Percentiles rank a stretch among this genome's conserved stretches.
Evolutionary conservation across 2,329 filamentous ascomycete genomes (phyloP).

Genomic region (Nigrospora sphaerica): DNA sequence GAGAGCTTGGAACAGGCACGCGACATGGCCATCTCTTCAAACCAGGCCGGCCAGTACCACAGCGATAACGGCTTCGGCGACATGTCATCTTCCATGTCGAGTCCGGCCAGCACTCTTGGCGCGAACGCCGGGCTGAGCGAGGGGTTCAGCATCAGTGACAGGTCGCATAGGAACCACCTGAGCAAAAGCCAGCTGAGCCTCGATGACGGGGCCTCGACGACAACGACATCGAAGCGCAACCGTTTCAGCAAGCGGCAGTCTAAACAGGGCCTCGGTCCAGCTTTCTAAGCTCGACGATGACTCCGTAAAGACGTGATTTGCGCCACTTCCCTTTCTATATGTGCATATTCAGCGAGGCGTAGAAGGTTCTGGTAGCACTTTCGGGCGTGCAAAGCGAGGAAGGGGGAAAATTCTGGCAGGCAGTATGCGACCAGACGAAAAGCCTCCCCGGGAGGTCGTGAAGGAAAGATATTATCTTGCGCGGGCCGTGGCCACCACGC

Average conservation of each 20-base stretch:
- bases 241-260: slow-evolving; percentile 89
- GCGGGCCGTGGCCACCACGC: no score
- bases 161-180: slow-evolving; percentile 48
- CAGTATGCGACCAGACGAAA: not conserved
- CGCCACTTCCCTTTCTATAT: slow-evolving; percentile 6
- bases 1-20: slow-evolving; percentile 80
- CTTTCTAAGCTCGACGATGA: slow-evolving; percentile 51
- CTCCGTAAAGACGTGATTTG: not conserved
- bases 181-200: slow-evolving; percentile 51
- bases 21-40: slow-evolving; percentile 74
- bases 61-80: slow-evolving; percentile 62
- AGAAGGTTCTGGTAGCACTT: slow-evolving; percentile 3
- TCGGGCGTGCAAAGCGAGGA: not conserved
- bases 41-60: slow-evolving; percentile 57
- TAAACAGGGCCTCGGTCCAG: slow-evolving; percentile 86
- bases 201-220: slow-evolving; percentile 37
- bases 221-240: slow-evolving; percentile 44
- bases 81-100: slow-evolving; percentile 66
- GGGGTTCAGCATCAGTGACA: slow-evolving; percentile 40
- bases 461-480: no score
- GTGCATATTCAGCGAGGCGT: slow-evolving; percentile 4
- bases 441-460: no score
- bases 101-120: slow-evolving; percentile 67
- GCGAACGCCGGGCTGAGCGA: slow-evolving; percentile 45
- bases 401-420: not conserved